Conservation (phyloP, 1,284 basidiomycete genomes). For the Testicularia cyperi region DNA sequence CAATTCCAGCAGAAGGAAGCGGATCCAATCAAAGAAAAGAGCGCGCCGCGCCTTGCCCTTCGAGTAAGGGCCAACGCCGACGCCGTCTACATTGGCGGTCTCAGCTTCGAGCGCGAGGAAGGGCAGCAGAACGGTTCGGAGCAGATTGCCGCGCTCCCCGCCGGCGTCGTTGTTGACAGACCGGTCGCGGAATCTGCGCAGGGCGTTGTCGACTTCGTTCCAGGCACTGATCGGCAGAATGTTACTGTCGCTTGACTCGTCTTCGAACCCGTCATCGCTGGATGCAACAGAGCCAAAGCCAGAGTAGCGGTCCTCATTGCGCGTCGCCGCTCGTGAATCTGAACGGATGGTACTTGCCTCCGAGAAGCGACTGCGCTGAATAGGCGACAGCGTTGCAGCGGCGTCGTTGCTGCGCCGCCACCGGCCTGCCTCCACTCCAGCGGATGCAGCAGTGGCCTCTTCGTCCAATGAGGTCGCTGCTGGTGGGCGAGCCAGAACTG, state of each 20-base stretch:
- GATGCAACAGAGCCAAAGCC: conserved; percentile 22
- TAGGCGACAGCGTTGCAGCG: conserved; percentile 13
- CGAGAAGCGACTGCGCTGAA: conserved; percentile 37
- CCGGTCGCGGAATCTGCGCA: conserved; percentile 42
- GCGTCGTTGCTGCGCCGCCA: conserved; percentile 24
- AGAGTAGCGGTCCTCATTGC: conserved; percentile 28
- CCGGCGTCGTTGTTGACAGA: conserved; percentile 3
- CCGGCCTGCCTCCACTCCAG: not conserved
- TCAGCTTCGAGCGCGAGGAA: conserved; percentile 56
- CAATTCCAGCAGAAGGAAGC: conserved; percentile 44
- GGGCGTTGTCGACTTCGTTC: conserved; percentile 49
- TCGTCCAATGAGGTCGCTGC: too few species aligned
- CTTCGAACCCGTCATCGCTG: conserved; percentile 25
- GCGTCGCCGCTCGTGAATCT: conserved; percentile 25
- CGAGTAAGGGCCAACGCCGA: conserved; percentile 26
- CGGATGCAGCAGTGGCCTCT: not conserved
- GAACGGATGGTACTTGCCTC: conserved; percentile 36
- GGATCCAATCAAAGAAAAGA: conserved; percentile 57
- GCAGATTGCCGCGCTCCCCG: conserved; percentile 49
- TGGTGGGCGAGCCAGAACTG: conserved; percentile 3
- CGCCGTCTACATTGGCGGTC: conserved; percentile 36
- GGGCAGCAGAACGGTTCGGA: conserved; percentile 48
- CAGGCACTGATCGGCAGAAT: conserved; percentile 49
- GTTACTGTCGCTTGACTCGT: conserved; percentile 31
- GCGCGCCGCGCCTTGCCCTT: conserved; percentile 38